Evolutionary conservation across 2,329 filamentous ascomycete species (phyloP).

Genomic region (Podosphaera leucotricha): DNA sequence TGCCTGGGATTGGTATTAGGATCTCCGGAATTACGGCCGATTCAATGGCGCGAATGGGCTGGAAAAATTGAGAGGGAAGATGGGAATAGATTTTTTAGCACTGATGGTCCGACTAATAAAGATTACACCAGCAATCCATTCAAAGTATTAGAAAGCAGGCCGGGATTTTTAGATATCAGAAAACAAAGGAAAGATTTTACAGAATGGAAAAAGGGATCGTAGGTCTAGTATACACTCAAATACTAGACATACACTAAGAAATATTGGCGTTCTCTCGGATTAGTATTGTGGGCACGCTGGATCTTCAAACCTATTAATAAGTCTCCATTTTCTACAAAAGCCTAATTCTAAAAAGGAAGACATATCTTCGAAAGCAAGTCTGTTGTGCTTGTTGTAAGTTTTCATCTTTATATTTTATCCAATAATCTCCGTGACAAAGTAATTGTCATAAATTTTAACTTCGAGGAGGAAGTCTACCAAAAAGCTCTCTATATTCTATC

Average conservation of each 20-base stretch:
- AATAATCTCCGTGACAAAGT: too few species aligned
- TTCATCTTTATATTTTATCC: too few species aligned
- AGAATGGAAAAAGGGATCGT: slow-evolving; percentile 36
- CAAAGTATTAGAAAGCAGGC: slow-evolving; percentile 50
- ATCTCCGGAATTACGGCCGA: slow-evolving; percentile 58
- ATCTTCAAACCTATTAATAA: background rate
- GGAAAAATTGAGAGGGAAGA: slow-evolving; percentile 65
- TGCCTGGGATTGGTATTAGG: slow-evolving; percentile 60
- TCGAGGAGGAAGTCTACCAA: too few species aligned
- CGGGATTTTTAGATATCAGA: slow-evolving; percentile 73
- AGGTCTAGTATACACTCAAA: background rate
- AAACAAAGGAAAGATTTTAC: slow-evolving; percentile 58
- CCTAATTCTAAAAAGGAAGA: too few species aligned
- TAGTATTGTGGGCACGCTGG: background rate
- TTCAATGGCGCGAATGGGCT: slow-evolving; percentile 62
- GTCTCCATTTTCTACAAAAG: background rate
- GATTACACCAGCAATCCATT: slow-evolving; percentile 61
- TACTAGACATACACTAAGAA: background rate
- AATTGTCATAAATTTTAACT: too few species aligned
- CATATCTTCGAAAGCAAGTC: too few species aligned
- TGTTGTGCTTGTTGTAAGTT: too few species aligned
- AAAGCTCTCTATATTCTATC: background rate
- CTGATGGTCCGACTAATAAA: slow-evolving; percentile 41
- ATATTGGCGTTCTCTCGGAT: background rate
- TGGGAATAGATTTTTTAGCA: slow-evolving; percentile 29